Evolutionary conservation across 441 rosid genomes (phyloP).

Genomic region (Syzygium malaccense): DNA sequence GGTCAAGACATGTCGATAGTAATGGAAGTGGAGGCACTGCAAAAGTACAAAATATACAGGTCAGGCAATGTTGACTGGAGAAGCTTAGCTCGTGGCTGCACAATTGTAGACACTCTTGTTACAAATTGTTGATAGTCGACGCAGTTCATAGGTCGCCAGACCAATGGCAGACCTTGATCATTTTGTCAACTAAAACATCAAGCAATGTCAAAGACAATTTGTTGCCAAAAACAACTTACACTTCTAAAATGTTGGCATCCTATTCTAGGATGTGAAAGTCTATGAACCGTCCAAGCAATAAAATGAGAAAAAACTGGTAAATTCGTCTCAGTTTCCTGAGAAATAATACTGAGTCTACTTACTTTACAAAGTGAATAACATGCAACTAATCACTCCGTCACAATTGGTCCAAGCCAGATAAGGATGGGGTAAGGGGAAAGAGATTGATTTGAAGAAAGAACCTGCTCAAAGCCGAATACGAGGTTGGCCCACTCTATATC

Average conservation of each 20-base stretch:
- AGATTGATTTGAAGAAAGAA: constrained; percentile 8
- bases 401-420: neutral
- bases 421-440: neutral
- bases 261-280: neutral
- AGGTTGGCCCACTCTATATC: constrained; percentile 98
- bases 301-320: neutral
- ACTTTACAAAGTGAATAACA: neutral
- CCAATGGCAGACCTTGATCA: neutral
- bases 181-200: neutral
- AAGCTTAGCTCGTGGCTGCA: neutral
- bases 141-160: neutral
- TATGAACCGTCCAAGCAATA: neutral
- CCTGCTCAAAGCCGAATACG: constrained; percentile 94
- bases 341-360: neutral
- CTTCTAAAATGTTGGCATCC: neutral
- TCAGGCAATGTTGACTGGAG: neutral
- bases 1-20: neutral
- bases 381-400: neutral
- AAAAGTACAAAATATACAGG: neutral
- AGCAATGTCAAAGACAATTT: neutral
- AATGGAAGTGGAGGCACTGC: neutral
- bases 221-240: neutral
- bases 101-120: neutral
- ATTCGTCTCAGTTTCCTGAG: neutral
- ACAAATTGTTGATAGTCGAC: neutral